Conservation (phyloP, 441 rosid genomes). For the Gossypium aridum region DNA sequence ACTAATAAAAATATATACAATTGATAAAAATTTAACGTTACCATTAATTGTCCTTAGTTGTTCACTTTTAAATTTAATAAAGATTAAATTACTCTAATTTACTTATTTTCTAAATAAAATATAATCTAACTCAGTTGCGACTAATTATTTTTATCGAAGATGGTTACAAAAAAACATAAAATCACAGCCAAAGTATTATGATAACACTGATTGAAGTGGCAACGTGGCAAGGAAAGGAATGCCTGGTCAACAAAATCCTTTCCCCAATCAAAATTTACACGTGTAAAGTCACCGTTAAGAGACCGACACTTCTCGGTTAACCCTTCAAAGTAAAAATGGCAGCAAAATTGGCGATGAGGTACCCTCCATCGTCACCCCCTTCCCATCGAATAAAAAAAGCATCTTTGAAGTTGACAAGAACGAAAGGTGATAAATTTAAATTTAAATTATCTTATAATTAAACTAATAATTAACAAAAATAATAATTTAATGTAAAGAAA, state of each 20-base stretch:
- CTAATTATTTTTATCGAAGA: too few relatives aligned
- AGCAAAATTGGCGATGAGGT: constrained; percentile 17
- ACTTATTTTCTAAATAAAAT: too few relatives aligned
- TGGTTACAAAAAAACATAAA: too few relatives aligned
- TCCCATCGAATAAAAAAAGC: constrained; percentile 12
- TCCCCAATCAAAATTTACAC: constrained; percentile 13
- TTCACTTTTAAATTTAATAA: too few relatives aligned
- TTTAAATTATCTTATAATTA: neutral
- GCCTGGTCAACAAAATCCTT: neutral
- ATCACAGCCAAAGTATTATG: too few relatives aligned
- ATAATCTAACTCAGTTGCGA: too few relatives aligned
- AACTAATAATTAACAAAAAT: neutral
- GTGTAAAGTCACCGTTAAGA: neutral
- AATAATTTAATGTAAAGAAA: neutral
- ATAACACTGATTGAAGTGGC: neutral
- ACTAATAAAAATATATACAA: too few relatives aligned
- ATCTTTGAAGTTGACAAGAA: constrained; percentile 27
- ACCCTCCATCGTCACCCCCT: neutral
- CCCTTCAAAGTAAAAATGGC: neutral
- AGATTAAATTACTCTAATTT: too few relatives aligned
- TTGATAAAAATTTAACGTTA: too few relatives aligned
- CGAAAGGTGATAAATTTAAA: neutral
- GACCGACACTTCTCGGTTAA: constrained; percentile 14
- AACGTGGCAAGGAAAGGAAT: neutral
- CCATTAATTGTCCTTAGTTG: too few relatives aligned